Evolutionary conservation across 352 stramenopile species (phyloP).

Genomic region (Phytophthora rubi): DNA sequence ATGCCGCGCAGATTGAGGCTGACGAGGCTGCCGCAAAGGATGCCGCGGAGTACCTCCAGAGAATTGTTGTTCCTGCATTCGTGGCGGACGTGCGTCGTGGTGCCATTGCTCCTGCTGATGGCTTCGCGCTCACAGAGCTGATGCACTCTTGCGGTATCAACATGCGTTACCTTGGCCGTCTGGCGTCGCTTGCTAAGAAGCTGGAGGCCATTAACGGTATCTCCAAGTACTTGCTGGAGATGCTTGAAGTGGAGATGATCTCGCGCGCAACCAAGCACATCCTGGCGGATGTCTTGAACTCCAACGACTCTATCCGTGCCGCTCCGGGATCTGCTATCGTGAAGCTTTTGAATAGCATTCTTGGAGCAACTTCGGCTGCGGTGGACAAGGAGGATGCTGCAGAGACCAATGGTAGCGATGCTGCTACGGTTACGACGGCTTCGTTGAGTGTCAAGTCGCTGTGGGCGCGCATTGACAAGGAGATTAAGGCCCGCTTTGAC

Average conservation of each 20-base stretch:
- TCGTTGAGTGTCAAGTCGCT: conserved; percentile 51
- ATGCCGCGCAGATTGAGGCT: conserved; percentile 62
- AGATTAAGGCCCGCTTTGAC: conserved; percentile 81
- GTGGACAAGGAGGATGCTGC: conserved; percentile 13
- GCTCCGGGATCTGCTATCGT: conserved; percentile 80
- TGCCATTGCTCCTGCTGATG: conserved; percentile 87
- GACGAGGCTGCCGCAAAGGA: conserved; percentile 82
- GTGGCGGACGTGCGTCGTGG: conserved; percentile 85
- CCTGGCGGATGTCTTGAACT: conserved; percentile 73
- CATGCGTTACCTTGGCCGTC: conserved; percentile 95
- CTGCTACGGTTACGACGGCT: conserved; percentile 18
- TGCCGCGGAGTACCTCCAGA: conserved; percentile 84
- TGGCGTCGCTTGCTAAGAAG: conserved; percentile 89
- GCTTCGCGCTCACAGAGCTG: conserved; percentile 91
- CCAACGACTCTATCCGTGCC: conserved; percentile 60
- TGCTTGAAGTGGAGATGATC: conserved; percentile 97
- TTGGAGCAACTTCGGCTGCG: conserved; percentile 48
- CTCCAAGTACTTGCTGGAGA: conserved; percentile 93
- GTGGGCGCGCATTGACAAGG: conserved; percentile 63
- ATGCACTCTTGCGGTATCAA: conserved; percentile 97
- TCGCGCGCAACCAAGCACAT: conserved; percentile 92
- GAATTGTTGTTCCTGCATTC: conserved; percentile 87
- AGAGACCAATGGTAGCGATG: conserved; percentile 31
- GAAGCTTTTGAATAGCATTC: conserved; percentile 86
- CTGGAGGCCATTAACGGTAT: conserved; percentile 89